These are phyloP conservation scores for Apiospora rasikravindrae DNA, from an alignment of 2,329 filamentous ascomycete genomes.

Conservation along the genomic window DNA sequence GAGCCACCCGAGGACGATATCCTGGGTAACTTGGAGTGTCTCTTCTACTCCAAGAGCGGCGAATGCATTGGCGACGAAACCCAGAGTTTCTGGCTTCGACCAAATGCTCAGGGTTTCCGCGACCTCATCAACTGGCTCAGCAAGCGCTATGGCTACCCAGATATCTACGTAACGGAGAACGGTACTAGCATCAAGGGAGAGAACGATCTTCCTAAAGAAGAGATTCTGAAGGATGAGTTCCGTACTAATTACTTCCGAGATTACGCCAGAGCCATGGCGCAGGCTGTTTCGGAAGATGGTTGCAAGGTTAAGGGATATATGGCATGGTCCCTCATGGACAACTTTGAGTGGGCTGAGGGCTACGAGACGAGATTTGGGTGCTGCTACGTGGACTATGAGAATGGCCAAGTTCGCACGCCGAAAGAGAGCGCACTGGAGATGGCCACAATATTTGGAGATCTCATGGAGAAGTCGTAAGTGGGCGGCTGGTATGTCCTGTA, in stretches of 20 bases:
- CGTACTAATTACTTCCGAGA: constrained; percentile 78
- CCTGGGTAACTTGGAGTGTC: constrained; percentile 75
- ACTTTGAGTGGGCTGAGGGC: constrained; percentile 92
- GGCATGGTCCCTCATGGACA: constrained; percentile 89
- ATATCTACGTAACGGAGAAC: constrained; percentile 89
- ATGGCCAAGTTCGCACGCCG: constrained; percentile 75
- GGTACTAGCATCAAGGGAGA: constrained; percentile 85
- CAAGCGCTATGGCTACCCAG: constrained; percentile 75
- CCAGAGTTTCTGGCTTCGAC: constrained; percentile 80
- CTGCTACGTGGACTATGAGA: constrained; percentile 80
- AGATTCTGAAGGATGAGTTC: constrained; percentile 83
- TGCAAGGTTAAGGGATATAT: constrained; percentile 81
- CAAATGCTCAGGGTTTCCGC: constrained; percentile 77
- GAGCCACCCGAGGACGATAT: constrained; percentile 69
- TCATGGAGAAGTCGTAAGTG: constrained; percentile 67
- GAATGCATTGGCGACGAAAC: constrained; percentile 81
- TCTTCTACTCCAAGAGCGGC: constrained; percentile 73
- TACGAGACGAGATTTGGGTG: constrained; percentile 88
- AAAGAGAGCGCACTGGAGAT: constrained; percentile 84
- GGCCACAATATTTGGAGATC: constrained; percentile 73
- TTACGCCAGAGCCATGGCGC: constrained; percentile 78
- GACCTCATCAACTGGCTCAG: constrained; percentile 79
- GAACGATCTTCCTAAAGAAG: constrained; percentile 72
- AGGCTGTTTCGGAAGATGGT: constrained; percentile 73
- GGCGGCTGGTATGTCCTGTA: no score